Evolutionary conservation across 257 asterid genomes (phyloP).

Genomic region (Nicotiana paniculata): DNA sequence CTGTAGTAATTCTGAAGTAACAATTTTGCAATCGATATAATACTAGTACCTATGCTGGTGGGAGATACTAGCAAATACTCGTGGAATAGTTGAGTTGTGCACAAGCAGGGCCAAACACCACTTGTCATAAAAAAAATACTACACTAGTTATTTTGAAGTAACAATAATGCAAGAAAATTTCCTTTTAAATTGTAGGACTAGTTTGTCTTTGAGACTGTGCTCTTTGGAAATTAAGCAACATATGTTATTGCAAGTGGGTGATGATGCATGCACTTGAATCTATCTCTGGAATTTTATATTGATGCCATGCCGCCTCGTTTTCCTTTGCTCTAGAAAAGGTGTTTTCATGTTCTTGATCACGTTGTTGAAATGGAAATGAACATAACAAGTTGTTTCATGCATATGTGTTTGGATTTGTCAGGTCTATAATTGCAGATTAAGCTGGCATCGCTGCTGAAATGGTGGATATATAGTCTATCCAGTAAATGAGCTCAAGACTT

Average conservation of each 20-base stretch:
- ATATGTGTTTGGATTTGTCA: not conserved
- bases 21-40: not conserved
- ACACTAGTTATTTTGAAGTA: not conserved
- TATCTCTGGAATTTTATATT: not conserved
- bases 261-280: slow-evolving; percentile 7
- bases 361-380: not conserved
- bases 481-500: not conserved
- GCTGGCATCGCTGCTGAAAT: not conserved
- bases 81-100: no score
- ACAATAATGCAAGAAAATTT: not conserved
- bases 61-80: no score
- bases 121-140: no score
- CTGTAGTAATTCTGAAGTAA: not conserved
- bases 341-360: not conserved
- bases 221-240: not conserved
- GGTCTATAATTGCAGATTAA: not conserved
- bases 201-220: not conserved
- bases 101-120: no score
- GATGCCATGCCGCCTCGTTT: not conserved
- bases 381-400: not conserved
- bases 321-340: not conserved
- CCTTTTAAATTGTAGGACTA: not conserved
- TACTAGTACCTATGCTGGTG: no score
- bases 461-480: not conserved
- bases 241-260: slow-evolving; percentile 6